Evolutionary conservation across 169 alveolate species (phyloP).

Genomic region (Amoebophrya sp.): DNA sequence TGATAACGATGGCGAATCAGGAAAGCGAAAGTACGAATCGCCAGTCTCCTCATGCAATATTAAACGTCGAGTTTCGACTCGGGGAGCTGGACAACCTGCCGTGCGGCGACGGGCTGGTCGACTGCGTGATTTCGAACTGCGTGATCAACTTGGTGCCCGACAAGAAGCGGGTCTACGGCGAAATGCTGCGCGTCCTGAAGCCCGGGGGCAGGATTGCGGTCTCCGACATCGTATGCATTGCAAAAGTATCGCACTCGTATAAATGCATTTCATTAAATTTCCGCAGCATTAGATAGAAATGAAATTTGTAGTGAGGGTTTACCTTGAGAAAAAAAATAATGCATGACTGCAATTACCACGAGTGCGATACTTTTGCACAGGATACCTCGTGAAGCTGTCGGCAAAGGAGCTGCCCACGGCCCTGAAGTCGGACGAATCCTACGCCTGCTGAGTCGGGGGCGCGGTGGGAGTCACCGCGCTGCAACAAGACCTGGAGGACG

Average conservation of each 20-base stretch:
- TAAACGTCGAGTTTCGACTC: not conserved
- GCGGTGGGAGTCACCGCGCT: not conserved
- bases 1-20: not conserved
- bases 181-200: not conserved
- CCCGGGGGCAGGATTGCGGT: not conserved
- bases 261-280: no score
- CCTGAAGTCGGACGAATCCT: not conserved
- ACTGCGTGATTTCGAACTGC: not conserved
- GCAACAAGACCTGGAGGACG: not conserved
- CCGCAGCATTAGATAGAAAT: no score
- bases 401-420: not conserved
- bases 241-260: no score
- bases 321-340: no score
- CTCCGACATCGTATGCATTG: not conserved
- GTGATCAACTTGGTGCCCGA: not conserved
- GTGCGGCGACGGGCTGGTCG: conserved; percentile 8
- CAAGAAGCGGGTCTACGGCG: not conserved
- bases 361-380: no score
- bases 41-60: no score
- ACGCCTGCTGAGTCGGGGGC: conserved; percentile 24
- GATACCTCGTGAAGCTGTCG: conserved; percentile 26
- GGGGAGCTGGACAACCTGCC: conserved; percentile 2
- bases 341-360: no score
- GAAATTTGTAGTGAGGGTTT: no score
- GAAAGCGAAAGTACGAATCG: not conserved